Conservation (phyloP, 495 filamentous ascomycete genomes). For the Rusavskia elegans region DNA sequence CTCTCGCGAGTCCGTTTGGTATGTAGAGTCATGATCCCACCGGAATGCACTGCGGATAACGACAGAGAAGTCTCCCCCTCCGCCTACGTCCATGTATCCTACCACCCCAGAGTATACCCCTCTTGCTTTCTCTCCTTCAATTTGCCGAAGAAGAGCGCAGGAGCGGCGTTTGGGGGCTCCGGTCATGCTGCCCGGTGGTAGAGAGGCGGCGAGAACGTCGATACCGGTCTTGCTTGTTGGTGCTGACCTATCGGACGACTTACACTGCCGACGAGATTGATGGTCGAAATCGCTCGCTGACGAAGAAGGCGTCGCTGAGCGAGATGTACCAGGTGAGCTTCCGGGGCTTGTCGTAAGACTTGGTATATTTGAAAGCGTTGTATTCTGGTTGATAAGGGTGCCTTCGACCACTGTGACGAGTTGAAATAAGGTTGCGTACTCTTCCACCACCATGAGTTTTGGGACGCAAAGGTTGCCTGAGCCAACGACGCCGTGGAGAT, state of each 20-base stretch:
- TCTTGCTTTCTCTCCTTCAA: slow-evolving; percentile 51
- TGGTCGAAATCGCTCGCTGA: slow-evolving; percentile 21
- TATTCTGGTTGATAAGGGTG: not conserved
- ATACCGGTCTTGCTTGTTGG: slow-evolving; percentile 35
- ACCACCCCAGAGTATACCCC: slow-evolving; percentile 79
- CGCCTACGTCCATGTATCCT: slow-evolving; percentile 76
- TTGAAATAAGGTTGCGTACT: slow-evolving; percentile 76
- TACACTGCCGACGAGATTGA: slow-evolving; percentile 4
- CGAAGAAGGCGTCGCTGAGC: not conserved
- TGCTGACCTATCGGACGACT: not conserved
- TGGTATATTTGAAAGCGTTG: not conserved
- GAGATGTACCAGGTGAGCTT: not conserved
- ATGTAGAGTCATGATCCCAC: slow-evolving; percentile 36
- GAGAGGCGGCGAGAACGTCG: slow-evolving; percentile 56
- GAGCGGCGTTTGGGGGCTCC: slow-evolving; percentile 84
- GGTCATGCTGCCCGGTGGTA: slow-evolving; percentile 91
- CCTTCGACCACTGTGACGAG: slow-evolving; percentile 81
- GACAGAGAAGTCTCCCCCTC: slow-evolving; percentile 76
- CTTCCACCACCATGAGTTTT: slow-evolving; percentile 70
- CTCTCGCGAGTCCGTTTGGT: slow-evolving; percentile 2
- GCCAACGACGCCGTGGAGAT: slow-evolving; percentile 68
- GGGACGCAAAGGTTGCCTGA: slow-evolving; percentile 46
- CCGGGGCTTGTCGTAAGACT: not conserved
- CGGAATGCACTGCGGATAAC: slow-evolving; percentile 66
- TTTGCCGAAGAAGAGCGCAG: slow-evolving; percentile 57